Conservation (phyloP, 352 stramenopile species). For the Phytophthora ohioensis region DNA sequence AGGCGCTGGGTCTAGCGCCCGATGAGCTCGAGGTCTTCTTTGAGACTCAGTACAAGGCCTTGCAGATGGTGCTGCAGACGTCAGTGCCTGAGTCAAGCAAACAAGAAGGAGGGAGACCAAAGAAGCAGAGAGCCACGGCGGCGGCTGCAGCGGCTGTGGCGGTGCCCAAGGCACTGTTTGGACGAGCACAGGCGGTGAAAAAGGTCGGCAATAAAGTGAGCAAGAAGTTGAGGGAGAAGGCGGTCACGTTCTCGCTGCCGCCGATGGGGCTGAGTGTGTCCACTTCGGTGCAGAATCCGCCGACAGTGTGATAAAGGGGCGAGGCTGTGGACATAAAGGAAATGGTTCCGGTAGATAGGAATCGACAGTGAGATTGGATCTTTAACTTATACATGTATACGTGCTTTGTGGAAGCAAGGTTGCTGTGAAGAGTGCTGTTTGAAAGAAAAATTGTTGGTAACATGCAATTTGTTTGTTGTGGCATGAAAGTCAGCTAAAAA, state of each 20-base stretch:
- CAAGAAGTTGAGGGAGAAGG: constrained; percentile 73
- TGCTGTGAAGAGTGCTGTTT: no score
- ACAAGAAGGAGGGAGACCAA: constrained; percentile 21
- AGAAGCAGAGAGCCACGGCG: constrained; percentile 27
- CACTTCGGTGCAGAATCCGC: constrained; percentile 63
- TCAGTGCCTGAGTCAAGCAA: constrained; percentile 17
- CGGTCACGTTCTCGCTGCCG: constrained; percentile 77
- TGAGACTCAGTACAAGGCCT: constrained; percentile 63
- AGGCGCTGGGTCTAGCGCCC: constrained; percentile 47
- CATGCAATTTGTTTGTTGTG: background rate
- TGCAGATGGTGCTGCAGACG: constrained; percentile 60
- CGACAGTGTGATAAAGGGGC: constrained; percentile 32
- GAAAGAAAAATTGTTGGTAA: background rate
- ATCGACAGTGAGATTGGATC: constrained; percentile 1
- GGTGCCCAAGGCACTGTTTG: constrained; percentile 61
- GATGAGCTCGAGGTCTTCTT: constrained; percentile 83
- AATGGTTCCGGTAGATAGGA: constrained; percentile 12
- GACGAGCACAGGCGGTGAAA: constrained; percentile 64
- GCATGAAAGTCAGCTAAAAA: no score
- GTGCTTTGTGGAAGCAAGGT: background rate
- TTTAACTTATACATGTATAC: constrained; percentile 34
- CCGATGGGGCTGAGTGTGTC: constrained; percentile 73
- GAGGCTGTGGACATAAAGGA: background rate
- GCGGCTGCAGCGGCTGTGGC: constrained; percentile 32
- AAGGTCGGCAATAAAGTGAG: constrained; percentile 66